These are phyloP conservation scores for Globisporangium yorkense DNA, from an alignment of 352 stramenopile genomes.

Conservation along the genomic window DNA sequence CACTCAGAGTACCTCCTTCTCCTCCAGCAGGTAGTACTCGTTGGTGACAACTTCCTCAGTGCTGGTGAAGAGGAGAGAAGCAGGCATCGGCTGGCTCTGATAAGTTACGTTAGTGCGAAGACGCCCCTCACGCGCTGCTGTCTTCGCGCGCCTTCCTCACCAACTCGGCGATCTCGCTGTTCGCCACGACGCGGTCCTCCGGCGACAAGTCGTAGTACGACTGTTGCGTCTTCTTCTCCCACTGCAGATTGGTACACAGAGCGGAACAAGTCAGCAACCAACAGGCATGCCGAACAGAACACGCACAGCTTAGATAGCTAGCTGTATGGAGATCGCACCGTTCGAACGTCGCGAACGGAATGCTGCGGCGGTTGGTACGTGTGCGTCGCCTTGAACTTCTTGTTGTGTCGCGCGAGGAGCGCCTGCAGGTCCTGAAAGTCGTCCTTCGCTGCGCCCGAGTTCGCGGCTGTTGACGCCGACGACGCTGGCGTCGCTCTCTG, in stretches of 20 bases:
- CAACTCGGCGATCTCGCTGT: conserved; percentile 60
- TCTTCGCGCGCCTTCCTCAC: conserved; percentile 24
- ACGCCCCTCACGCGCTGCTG: not conserved
- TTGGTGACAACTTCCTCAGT: no score
- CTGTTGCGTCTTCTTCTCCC: conserved; percentile 59
- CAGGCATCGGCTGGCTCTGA: not conserved
- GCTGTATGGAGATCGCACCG: conserved; percentile 24
- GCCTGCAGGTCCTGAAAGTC: conserved; percentile 39
- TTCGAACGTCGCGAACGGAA: conserved; percentile 65
- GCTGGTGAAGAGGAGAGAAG: no score
- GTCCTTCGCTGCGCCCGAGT: not conserved
- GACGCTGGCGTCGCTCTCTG: not conserved
- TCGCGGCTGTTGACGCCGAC: not conserved
- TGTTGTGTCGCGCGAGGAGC: conserved; percentile 68
- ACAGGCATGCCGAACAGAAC: not conserved
- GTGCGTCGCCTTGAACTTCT: conserved; percentile 66
- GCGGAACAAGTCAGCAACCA: not conserved
- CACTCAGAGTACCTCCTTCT: no score
- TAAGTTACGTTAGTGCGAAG: not conserved
- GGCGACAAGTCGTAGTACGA: conserved; percentile 66
- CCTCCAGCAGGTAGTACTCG: no score
- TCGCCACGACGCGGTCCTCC: conserved; percentile 51
- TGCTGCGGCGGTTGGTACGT: conserved; percentile 78
- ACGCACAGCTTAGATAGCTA: no score
- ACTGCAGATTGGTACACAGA: conserved; percentile 26